phyloP scores from a whole-genome alignment of 2,329 filamentous ascomycete genomes.

The Diaporthe caulivora region DNA sequence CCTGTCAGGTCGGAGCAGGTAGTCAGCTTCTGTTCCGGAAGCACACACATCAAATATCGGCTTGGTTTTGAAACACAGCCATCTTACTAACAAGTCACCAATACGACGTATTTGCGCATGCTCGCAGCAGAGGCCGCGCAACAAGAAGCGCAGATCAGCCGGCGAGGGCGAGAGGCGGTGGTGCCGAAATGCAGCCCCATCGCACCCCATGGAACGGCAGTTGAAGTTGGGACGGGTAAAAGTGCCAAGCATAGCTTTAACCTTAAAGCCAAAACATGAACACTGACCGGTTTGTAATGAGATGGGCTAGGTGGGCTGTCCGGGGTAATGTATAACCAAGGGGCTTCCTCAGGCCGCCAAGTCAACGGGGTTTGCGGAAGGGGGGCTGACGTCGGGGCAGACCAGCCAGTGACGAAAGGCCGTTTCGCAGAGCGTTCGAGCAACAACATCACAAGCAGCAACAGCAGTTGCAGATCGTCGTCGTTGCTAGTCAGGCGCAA shows the following conservation, averaged over 20 bases:
- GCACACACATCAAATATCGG: not conserved
- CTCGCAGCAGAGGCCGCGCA: conserved; percentile 19
- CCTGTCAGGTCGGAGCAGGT: not conserved
- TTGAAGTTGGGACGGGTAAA: conserved; percentile 5
- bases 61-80: not conserved
- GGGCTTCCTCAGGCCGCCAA: not conserved
- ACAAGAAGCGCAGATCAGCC: not conserved
- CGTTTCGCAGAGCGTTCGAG: not conserved
- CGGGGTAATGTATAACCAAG: not conserved
- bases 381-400: conserved; percentile 23
- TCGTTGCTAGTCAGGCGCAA: conserved; percentile 16
- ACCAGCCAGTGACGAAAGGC: not conserved
- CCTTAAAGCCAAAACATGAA: conserved; percentile 25
- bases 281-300: not conserved
- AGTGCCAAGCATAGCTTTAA: conserved; percentile 19
- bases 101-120: conserved; percentile 19
- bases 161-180: conserved; percentile 1
- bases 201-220: not conserved
- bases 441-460: no score
- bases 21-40: not conserved
- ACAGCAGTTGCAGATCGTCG: not conserved
- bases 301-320: conserved; percentile 3
- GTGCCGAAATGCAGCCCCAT: conserved; percentile 12
- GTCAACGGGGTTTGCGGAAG: conserved; percentile 1
- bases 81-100: conserved; percentile 4